Evolutionary conservation across 176 grass and related monocot species (phyloP).

Genomic region (Olyra latifolia): DNA sequence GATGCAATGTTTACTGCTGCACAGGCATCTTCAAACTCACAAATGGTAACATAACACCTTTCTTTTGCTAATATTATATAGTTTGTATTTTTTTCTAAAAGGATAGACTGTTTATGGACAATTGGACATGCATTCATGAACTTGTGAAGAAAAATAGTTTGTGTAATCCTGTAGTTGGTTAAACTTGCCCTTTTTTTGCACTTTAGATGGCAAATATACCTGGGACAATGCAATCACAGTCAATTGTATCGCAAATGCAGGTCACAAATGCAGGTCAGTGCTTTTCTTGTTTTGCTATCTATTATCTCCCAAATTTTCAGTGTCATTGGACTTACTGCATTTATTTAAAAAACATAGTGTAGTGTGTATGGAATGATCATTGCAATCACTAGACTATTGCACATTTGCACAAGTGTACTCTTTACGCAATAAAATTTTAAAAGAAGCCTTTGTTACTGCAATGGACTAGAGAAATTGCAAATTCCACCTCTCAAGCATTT

Average conservation of each 20-base stretch:
- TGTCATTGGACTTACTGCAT: constrained; percentile 12
- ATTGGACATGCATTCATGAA: neutral
- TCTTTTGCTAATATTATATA: neutral
- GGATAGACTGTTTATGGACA: neutral
- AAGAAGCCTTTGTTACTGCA: neutral
- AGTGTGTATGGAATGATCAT: constrained; percentile 5
- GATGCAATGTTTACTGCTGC: constrained; percentile 79
- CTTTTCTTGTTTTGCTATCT: constrained; percentile 20
- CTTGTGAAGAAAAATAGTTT: constrained; percentile 25
- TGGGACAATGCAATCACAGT: constrained; percentile 89
- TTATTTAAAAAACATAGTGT: neutral
- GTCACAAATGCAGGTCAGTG: constrained; percentile 78
- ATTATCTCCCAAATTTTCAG: neutral
- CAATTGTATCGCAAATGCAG: constrained; percentile 63
- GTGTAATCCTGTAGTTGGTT: constrained; percentile 7
- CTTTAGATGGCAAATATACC: constrained; percentile 96
- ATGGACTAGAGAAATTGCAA: neutral
- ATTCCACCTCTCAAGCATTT: too few relatives aligned
- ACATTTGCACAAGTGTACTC: neutral
- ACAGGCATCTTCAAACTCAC: constrained; percentile 89
- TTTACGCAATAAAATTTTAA: constrained; percentile 11
- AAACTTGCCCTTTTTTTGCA: constrained; percentile 31
- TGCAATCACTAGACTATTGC: neutral
- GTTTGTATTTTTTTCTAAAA: neutral
- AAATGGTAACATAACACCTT: constrained; percentile 63